These are phyloP conservation scores for Chrysochromulina parva DNA, from an alignment of 78 protist species.

Conservation along the genomic window DNA sequence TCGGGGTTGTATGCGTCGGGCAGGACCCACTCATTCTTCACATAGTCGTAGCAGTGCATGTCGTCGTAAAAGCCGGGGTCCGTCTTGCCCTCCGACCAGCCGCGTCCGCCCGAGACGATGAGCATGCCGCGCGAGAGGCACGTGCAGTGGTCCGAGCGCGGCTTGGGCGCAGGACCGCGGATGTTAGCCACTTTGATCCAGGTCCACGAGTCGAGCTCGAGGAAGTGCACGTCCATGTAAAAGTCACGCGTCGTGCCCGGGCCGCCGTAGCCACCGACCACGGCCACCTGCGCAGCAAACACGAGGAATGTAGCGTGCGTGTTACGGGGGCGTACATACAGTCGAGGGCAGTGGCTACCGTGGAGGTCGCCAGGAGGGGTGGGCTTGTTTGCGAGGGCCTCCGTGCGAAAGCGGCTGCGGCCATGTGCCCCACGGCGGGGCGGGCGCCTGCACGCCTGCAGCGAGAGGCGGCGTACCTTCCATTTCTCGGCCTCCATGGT, in stretches of 20 bases:
- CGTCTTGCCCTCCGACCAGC: neutral
- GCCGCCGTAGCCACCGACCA: conserved; percentile 15
- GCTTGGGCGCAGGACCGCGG: neutral
- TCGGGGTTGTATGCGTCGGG: neutral
- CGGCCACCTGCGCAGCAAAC: too few relatives aligned
- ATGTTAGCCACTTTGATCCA: neutral
- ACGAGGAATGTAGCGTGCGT: too few relatives aligned
- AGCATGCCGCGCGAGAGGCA: neutral
- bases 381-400: too few relatives aligned
- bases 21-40: neutral
- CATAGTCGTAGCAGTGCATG: neutral
- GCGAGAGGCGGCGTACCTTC: too few relatives aligned
- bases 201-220: neutral
- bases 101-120: neutral
- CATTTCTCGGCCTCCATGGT: neutral
- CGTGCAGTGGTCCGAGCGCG: conserved; percentile 4
- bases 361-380: too few relatives aligned
- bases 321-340: too few relatives aligned
- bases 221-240: neutral
- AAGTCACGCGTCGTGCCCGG: conserved; percentile 4
- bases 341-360: neutral
- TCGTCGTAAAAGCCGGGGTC: neutral
- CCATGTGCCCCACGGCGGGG: too few relatives aligned
- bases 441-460: too few relatives aligned
- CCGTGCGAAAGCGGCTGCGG: too few relatives aligned